Conservation (phyloP, 352 stramenopile genomes). For the Globisporangium cystogenes region DNA sequence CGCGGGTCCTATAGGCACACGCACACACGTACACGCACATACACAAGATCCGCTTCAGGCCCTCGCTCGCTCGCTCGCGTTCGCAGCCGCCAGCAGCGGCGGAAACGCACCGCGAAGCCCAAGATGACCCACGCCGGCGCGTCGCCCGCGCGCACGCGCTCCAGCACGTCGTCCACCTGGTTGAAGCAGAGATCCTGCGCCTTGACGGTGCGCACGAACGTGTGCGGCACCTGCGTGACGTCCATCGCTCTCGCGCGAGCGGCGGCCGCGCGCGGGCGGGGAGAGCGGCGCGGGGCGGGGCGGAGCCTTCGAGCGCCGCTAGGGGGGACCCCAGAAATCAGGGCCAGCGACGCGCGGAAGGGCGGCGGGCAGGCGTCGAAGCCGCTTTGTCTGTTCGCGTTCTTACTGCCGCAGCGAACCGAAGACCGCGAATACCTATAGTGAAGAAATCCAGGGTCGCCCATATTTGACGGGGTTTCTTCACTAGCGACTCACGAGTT, state of each 20-base stretch:
- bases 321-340: constrained; percentile 1
- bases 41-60: background rate
- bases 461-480: background rate
- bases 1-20: constrained; percentile 43
- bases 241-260: constrained; percentile 16
- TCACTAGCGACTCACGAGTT: background rate
- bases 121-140: constrained; percentile 72
- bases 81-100: background rate
- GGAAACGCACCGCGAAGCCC: constrained; percentile 55
- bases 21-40: background rate
- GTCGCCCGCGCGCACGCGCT: constrained; percentile 58
- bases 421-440: too few relatives aligned
- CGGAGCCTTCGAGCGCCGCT: too few relatives aligned
- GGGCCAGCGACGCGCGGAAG: background rate
- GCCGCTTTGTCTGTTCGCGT: constrained; percentile 13
- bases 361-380: background rate
- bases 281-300: too few relatives aligned
- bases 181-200: constrained; percentile 73
- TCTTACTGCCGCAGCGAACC: too few relatives aligned
- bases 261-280: too few relatives aligned
- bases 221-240: constrained; percentile 58
- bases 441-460: background rate
- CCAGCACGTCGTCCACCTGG: constrained; percentile 67
- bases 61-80: too few relatives aligned
- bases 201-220: constrained; percentile 81